Conservation (phyloP, 2,329 filamentous ascomycete species). For the Cryphonectria naterciae region DNA sequence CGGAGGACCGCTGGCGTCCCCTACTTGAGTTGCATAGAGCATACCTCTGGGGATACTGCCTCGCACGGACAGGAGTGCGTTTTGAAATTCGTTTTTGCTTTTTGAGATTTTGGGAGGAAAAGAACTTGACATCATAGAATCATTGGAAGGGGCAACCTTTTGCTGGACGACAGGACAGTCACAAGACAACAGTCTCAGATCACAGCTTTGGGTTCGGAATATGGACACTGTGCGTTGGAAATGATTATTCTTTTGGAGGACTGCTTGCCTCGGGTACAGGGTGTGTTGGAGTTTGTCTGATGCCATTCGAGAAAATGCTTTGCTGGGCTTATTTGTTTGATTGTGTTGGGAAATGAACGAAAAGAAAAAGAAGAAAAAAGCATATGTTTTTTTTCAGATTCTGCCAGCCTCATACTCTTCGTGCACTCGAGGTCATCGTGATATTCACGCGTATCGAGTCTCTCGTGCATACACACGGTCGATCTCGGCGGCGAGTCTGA, state of each 20-base stretch:
- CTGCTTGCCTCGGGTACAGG: not conserved
- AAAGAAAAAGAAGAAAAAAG: not conserved
- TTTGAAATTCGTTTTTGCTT: not conserved
- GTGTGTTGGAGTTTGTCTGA: not conserved
- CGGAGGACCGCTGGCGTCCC: not conserved
- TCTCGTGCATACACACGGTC: not conserved
- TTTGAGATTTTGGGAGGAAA: not conserved
- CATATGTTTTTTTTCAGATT: not conserved
- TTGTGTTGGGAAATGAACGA: not conserved
- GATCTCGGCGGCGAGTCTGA: not conserved
- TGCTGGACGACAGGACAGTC: slow-evolving; percentile 10
- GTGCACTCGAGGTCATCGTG: too few species aligned
- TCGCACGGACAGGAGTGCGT: not conserved
- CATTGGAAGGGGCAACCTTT: slow-evolving; percentile 8
- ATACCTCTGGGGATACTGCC: not conserved
- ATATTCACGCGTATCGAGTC: not conserved
- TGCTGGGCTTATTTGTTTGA: not conserved
- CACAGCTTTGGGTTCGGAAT: not conserved
- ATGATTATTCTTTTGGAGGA: not conserved
- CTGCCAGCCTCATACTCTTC: not conserved
- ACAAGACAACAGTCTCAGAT: not conserved
- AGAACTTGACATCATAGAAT: not conserved
- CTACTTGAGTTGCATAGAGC: not conserved
- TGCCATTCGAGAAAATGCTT: not conserved
- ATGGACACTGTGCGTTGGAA: not conserved